A percentile compares a stretch with the other conserved stretches of the same genome.
These are phyloP conservation scores for Ammopiptanthus mongolicus DNA, from an alignment of 306 rosid species.

Conservation along the genomic window DNA sequence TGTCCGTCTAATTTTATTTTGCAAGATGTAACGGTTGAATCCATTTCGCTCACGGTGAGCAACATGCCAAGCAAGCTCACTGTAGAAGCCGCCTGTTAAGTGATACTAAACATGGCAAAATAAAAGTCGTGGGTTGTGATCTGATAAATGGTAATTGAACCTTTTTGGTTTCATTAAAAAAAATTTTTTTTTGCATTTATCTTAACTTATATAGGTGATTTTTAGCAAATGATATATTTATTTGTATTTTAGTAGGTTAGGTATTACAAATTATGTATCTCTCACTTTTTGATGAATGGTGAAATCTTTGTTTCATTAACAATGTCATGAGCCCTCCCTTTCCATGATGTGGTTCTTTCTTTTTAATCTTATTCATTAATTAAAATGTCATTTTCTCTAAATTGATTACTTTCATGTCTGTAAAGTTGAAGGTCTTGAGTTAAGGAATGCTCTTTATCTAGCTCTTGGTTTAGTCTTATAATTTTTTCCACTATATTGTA, in stretches of 20 bases:
- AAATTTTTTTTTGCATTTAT: neutral
- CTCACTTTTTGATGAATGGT: too few species aligned
- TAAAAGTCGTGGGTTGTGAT: too few species aligned
- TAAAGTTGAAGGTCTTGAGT: neutral
- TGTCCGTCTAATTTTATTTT: too few species aligned
- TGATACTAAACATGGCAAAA: too few species aligned
- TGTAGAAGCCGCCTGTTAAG: too few species aligned
- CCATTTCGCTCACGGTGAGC: too few species aligned
- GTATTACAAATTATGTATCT: neutral
- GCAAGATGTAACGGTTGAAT: too few species aligned
- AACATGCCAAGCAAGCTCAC: too few species aligned
- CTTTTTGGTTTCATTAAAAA: too few species aligned
- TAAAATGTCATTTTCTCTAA: neutral
- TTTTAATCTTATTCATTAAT: neutral
- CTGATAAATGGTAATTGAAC: too few species aligned
- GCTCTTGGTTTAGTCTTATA: constrained; percentile 11
- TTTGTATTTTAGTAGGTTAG: neutral
- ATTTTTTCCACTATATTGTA: constrained; percentile 25
- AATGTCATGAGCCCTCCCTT: neutral
- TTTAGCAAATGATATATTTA: neutral
- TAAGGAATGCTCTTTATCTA: neutral
- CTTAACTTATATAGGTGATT: neutral
- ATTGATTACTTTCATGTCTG: neutral
- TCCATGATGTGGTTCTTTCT: neutral
- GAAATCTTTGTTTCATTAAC: neutral